Conservation (phyloP, 495 filamentous ascomycete species). For the Hypoxylon cercidicola region DNA sequence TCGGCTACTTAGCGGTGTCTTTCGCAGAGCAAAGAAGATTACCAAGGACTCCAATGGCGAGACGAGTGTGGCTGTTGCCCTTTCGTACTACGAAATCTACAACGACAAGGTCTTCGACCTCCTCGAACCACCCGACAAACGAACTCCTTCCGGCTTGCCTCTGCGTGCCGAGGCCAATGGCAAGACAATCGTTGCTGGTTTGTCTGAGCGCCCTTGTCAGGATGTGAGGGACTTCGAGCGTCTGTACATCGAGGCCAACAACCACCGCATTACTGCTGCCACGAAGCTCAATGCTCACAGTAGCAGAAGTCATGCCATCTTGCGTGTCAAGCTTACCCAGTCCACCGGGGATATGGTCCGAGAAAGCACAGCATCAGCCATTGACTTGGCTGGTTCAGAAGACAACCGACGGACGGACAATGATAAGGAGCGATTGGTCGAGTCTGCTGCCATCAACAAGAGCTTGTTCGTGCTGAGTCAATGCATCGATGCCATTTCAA, state of each 20-base stretch:
- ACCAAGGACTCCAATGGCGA: constrained; percentile 82
- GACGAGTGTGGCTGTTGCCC: constrained; percentile 77
- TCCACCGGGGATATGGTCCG: constrained; percentile 74
- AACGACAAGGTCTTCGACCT: constrained; percentile 96
- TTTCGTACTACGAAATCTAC: constrained; percentile 99
- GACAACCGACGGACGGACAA: constrained; percentile 96
- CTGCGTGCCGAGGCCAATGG: constrained; percentile 85
- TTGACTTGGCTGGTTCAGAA: constrained; percentile 96
- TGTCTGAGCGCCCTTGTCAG: constrained; percentile 86
- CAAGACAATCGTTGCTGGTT: constrained; percentile 91
- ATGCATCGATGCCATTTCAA: constrained; percentile 91
- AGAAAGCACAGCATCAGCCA: constrained; percentile 88
- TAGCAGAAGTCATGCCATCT: constrained; percentile 90
- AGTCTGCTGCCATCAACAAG: constrained; percentile 99
- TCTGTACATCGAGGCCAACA: constrained; percentile 93
- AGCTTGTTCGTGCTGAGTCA: constrained; percentile 93
- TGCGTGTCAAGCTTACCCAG: constrained; percentile 87
- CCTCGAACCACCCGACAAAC: constrained; percentile 90
- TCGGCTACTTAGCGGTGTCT: constrained; percentile 85
- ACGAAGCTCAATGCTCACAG: constrained; percentile 98
- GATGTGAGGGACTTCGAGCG: constrained; percentile 92
- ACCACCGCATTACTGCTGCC: constrained; percentile 88
- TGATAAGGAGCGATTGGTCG: constrained; percentile 89
- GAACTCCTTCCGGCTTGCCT: constrained; percentile 83
- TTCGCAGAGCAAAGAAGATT: constrained; percentile 84